Base-by-base conservation (phyloP, 805 yeast species). In the Yamadazyma nakazawae region DNA sequence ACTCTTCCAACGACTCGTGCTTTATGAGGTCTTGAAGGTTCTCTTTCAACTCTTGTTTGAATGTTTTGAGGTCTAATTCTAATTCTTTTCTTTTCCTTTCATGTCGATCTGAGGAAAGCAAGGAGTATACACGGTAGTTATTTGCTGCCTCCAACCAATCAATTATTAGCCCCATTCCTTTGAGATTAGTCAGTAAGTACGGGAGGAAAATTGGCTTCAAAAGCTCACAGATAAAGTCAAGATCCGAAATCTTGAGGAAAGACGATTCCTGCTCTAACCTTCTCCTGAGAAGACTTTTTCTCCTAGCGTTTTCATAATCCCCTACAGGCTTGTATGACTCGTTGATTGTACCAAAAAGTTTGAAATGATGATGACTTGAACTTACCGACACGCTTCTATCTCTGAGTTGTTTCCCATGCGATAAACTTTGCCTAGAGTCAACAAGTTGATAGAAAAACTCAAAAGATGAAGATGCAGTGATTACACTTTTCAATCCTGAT, bases 91-190 rank as follows among this genome's bases (percentile, higher is more conserved):
- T 67, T 13, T 46, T 42, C 14, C 43, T 42, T 11, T 18, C 24
- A 43, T 56, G 58, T 8, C 34, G 42, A 2, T 44, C 37, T 16
- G 42, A 11, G 21, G 16, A 26, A 16, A 51, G 43, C 21, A 48
- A 32, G 35, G 35, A 58, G 60, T 58, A 61, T 11, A 48, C 31
- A 31, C 71, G 51, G 50, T 56, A 67, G 2, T 55, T 52, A 47
- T 67, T 66, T 2, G 71, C 66, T 34, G 57, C 58, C 6, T 40
- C 40, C 3, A 67, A 38, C 72, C 72, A 67, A 9, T 49, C 50
- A 8, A 49, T 40, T 2, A 59, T 42, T 0, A 51, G 52, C 7
- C 35, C 53, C 6, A 66, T 34, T 2, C 56, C 64, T 0, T 21
- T 43, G 19, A 57, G 49, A 3, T 56, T 48, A 2, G 54, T 45